These are phyloP conservation scores for Syzygium syzygioides DNA, from an alignment of 441 rosid genomes.

Conservation along the genomic window DNA sequence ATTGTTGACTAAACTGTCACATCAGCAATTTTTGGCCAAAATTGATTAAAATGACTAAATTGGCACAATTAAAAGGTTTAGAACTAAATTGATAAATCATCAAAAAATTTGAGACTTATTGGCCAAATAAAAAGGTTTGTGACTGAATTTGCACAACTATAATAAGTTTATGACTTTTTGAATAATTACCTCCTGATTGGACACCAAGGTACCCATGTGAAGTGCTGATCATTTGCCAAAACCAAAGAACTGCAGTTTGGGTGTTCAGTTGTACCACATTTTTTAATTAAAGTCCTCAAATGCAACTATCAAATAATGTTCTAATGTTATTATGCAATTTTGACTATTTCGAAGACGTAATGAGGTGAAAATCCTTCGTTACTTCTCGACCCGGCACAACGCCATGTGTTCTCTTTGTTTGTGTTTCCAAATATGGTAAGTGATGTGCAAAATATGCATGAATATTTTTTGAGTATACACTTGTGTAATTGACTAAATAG, in stretches of 20 bases:
- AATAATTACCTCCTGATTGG: neutral
- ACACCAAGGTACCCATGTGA: neutral
- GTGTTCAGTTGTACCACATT: neutral
- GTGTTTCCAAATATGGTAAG: neutral
- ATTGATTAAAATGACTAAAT: neutral
- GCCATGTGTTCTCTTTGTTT: neutral
- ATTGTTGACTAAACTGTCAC: accelerated
- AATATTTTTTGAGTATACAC: neutral
- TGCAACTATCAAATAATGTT: neutral
- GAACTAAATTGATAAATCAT: neutral
- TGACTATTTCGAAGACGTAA: neutral
- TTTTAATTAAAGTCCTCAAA: neutral
- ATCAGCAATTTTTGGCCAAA: neutral
- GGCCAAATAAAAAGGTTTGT: neutral
- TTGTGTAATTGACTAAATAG: neutral
- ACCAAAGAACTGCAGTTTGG: neutral
- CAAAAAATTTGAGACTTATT: neutral
- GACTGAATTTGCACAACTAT: neutral
- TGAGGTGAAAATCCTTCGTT: neutral
- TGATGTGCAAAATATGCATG: neutral
- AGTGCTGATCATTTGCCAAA: neutral
- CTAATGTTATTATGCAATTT: neutral
- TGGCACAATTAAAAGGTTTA: neutral
- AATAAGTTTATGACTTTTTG: neutral
- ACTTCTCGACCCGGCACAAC: neutral